phyloP scores from a whole-genome alignment of 495 filamentous ascomycete genomes.

The Podospora pseudocomata region DNA sequence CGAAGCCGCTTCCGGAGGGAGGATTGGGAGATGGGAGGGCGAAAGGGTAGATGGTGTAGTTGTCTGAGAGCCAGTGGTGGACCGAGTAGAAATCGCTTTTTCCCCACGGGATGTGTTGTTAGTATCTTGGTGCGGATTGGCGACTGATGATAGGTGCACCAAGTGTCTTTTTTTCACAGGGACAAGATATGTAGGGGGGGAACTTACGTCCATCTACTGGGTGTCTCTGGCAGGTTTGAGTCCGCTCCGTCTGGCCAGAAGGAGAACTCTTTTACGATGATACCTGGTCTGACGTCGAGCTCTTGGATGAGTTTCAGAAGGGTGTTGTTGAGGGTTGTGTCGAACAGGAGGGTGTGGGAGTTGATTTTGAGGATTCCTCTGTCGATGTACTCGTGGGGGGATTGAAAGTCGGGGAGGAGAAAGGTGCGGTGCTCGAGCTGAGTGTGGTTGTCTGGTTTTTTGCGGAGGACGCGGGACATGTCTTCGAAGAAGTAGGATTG shows the following conservation, averaged over 20 bases:
- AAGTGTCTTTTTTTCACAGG: too few species aligned
- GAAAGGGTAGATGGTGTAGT: conserved; percentile 14
- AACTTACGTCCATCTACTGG: conserved; percentile 2
- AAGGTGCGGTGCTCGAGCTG: not conserved
- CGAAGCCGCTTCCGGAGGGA: conserved; percentile 14
- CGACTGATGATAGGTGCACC: too few species aligned
- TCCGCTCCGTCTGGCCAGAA: conserved; percentile 16
- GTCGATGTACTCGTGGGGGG: not conserved
- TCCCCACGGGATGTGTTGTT: too few species aligned
- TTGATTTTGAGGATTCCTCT: conserved; percentile 16
- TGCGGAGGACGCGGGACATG: not conserved
- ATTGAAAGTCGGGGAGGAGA: not conserved
- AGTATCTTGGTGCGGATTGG: too few species aligned
- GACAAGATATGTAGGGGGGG: too few species aligned
- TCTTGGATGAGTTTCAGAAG: conserved; percentile 10
- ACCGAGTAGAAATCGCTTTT: conserved; percentile 9
- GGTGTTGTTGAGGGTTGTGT: conserved; percentile 18
- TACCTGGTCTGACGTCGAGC: not conserved
- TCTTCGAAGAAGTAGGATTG: conserved; percentile 3
- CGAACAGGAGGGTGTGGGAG: conserved; percentile 10
- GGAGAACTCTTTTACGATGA: conserved; percentile 15
- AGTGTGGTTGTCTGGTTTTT: not conserved
- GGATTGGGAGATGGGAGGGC: not conserved
- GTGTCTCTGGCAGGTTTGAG: not conserved
- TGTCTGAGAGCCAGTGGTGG: conserved; percentile 14